Evolutionary conservation across 2,329 filamentous ascomycete genomes (phyloP).

Genomic region (Monosporascus cannonballus): DNA sequence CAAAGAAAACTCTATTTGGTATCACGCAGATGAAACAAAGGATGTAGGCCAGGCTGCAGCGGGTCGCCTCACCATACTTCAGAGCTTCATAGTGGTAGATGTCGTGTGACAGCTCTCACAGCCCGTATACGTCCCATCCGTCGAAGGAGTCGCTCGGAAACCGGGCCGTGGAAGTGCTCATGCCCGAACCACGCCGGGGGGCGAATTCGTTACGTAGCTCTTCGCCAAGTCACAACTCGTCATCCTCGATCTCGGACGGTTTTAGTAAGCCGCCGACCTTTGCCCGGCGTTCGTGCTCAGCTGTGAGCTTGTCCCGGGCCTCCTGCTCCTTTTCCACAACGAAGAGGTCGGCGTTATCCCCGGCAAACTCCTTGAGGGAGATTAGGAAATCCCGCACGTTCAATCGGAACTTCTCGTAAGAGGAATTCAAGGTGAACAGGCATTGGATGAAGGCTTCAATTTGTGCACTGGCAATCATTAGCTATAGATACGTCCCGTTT

Average conservation of each 20-base stretch:
- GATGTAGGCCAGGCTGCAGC: background rate
- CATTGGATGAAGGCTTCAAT: constrained; percentile 86
- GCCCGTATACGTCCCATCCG: constrained; percentile 28
- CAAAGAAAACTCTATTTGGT: constrained; percentile 6
- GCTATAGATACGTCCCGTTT: constrained; percentile 11
- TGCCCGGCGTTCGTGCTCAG: constrained; percentile 84
- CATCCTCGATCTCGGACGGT: constrained; percentile 91
- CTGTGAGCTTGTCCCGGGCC: constrained; percentile 74
- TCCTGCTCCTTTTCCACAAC: constrained; percentile 93
- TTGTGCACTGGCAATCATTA: constrained; percentile 59
- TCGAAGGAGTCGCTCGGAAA: constrained; percentile 20
- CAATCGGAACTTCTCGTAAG: constrained; percentile 91
- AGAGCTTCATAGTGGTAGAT: constrained; percentile 1
- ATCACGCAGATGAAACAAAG: constrained; percentile 11
- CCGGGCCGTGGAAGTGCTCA: constrained; percentile 13
- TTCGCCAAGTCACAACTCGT: constrained; percentile 78
- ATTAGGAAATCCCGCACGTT: constrained; percentile 96
- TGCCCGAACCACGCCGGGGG: constrained; percentile 29
- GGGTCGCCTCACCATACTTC: too few species aligned
- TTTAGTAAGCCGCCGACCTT: constrained; percentile 96
- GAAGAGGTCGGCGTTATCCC: constrained; percentile 91
- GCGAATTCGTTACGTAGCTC: constrained; percentile 60
- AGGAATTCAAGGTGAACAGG: constrained; percentile 80
- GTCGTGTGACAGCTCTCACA: constrained; percentile 26
- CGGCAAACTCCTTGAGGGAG: constrained; percentile 92